Evolutionary conservation across 225 moss, liverwort and hornwort genomes (phyloP), one percentile per base, ranked within the genome.

Genomic region (Sphagnum tenellum): DNA sequence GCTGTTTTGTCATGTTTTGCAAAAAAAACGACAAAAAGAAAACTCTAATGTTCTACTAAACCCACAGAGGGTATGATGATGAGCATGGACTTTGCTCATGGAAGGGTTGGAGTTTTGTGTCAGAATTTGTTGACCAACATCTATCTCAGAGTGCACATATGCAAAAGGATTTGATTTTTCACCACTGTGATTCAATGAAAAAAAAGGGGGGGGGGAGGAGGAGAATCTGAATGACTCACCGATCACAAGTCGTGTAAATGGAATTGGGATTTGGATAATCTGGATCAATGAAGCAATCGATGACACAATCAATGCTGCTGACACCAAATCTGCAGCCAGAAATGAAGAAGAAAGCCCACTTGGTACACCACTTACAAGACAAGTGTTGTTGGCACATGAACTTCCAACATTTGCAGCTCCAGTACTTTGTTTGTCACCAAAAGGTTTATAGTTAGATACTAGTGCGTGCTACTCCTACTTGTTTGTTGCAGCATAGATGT

Each of bases 271-370:
- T 47, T 91, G 96, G 53, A 9, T 64, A 49, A 92, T 75, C 48
- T 98, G 96, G 12, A 98, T 13, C 29, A 88, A 78, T 4, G 96
- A 98, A 2, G 88, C 83, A 7, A 82, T 3, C 5, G 80, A 7
- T 48, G 92, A 89, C 8, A 92, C 81, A 44, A 96, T 90, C 73
- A 96, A 74, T 45, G 92, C 86, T 4, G 92, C 92, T 54, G 96
- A 96, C 48, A 96, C 80, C 86, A 92, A 68, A 83, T 96, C 92
- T 96, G 90, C 60, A 12, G 63, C n/a, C 4, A 3, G 45, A 50
- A 12, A 12, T 5, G 12, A 3, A 4, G 61, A 44, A 9, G 49
- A 6, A 3, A 63, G 10, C 46, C 46, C 47, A 4, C 8, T 29
- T 29, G 29, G 29, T 29, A 29, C 29, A 29, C 29, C 29, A 29